Conservation (phyloP, 768 basidiomycete genomes). For the Rubroboletus pulcherrimus region DNA sequence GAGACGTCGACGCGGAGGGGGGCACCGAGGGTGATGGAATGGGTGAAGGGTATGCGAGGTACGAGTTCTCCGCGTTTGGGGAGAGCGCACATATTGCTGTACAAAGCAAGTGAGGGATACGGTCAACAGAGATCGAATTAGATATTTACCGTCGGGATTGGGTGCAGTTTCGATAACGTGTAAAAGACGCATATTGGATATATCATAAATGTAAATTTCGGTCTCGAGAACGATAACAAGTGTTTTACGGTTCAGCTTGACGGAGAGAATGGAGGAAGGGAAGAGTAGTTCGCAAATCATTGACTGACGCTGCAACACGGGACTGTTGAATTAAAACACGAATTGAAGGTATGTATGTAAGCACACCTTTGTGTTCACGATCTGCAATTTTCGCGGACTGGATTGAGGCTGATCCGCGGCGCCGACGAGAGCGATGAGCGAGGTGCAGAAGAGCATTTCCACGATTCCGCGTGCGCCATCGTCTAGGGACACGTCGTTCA, state of each 20-base stretch:
- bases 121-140: neutral
- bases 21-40: slow-evolving; percentile 77
- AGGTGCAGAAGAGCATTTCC: slow-evolving; percentile 99
- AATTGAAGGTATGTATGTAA: neutral
- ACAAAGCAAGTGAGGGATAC: slow-evolving; percentile 2
- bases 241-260: slow-evolving; percentile 96
- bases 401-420: slow-evolving; percentile 89
- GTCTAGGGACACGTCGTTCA: slow-evolving; percentile 41
- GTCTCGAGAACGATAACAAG: slow-evolving; percentile 93
- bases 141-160: slow-evolving; percentile 80
- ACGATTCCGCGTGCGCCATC: slow-evolving; percentile 95
- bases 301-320: slow-evolving; percentile 71
- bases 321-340: neutral
- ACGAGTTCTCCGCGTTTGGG: slow-evolving; percentile 88
- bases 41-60: slow-evolving; percentile 94
- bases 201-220: slow-evolving; percentile 99
- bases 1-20: slow-evolving; percentile 36
- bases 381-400: slow-evolving; percentile 91
- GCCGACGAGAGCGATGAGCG: slow-evolving; percentile 93
- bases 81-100: slow-evolving; percentile 92
- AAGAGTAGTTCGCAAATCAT: slow-evolving; percentile 99
- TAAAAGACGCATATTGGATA: slow-evolving; percentile 94
- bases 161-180: slow-evolving; percentile 97
- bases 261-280: slow-evolving; percentile 93
- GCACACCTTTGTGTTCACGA: slow-evolving; percentile 95